Evolutionary conservation across 1,139 yeast genomes (phyloP), one percentile per base, ranked within the genome.

Genomic region (Pichia sorboxylosa): DNA sequence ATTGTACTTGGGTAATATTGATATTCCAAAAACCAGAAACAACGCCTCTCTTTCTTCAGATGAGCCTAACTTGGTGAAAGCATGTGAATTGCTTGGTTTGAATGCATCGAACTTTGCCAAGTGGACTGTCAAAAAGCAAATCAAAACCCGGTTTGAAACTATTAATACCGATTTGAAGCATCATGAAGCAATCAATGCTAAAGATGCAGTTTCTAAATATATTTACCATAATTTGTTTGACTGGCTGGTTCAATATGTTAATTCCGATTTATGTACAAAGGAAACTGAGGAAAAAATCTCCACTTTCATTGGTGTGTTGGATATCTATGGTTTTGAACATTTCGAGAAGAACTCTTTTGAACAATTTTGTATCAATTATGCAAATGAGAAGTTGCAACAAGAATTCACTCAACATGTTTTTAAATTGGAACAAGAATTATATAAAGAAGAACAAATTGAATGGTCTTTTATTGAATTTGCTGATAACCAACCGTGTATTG

Each of bases 391-490:
- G 59, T 67, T 90, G 47, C 98, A 90, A 58, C 98, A 90, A 59
- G 97, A 87, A 55, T 90, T 90, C 58, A 90, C 87, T 52, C 97
- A 87, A 57, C 97, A 90, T 53, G 97, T 90, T 30, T 90, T 90
- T 68, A 90, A 87, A 55, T 69, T 90, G 42, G 98, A 90, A 54
- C 97, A 90, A 63, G 96, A 87, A 53, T 96, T 90, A 52, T 90
- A 90, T 55, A 67, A 85, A 31, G 72, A 71, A 39, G 98, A 90
- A 62, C 83, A 87, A 49, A 87, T 90, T 43, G 92, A 87, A 57
- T 90, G 98, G 97, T 80, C 92, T 13, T 90, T 90, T 53, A 90
- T 90, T 48, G 97, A 90, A 49, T 90, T 87, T 52, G 75, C 92
- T 36, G 99, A 90, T 55, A 92, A 92, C 56, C 97, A 90, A 61